These are phyloP conservation scores for Kingdonia uniflora DNA, from an alignment of 164 flowering plant species.

Conservation along the genomic window DNA sequence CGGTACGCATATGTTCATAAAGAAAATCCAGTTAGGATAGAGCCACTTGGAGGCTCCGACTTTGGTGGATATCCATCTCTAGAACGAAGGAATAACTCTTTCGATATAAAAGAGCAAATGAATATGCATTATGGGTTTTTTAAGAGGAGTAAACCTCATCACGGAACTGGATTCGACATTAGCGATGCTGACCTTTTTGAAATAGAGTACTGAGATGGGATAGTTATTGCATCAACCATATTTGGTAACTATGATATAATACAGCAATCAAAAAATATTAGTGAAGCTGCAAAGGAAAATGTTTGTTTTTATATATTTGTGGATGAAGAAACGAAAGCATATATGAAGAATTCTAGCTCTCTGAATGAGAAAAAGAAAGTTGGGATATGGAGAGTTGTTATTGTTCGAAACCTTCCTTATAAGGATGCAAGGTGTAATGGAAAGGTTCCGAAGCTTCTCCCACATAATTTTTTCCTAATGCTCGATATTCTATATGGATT, in stretches of 20 bases:
- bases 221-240: constrained; percentile 83
- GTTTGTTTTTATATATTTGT: constrained; percentile 82
- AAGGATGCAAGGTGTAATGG: constrained; percentile 86
- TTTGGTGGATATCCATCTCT: constrained; percentile 98
- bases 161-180: constrained; percentile 80
- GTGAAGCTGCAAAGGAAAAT: constrained; percentile 47
- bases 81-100: constrained; percentile 68
- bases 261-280: constrained; percentile 69
- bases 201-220: constrained; percentile 76
- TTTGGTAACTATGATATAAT: constrained; percentile 89
- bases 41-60: constrained; percentile 72
- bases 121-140: constrained; percentile 91
- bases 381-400: constrained; percentile 83
- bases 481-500: constrained; percentile 80
- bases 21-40: constrained; percentile 37
- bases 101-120: constrained; percentile 77
- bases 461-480: constrained; percentile 77
- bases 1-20: constrained; percentile 55
- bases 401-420: constrained; percentile 75
- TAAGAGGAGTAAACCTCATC: constrained; percentile 73
- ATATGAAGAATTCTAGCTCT: constrained; percentile 50
- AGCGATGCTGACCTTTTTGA: constrained; percentile 68
- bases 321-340: constrained; percentile 84
- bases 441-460: constrained; percentile 87
- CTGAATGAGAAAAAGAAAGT: constrained; percentile 38